Evolutionary conservation across 768 basidiomycete species (phyloP).

Genomic region (Filobasidium wieringae): DNA sequence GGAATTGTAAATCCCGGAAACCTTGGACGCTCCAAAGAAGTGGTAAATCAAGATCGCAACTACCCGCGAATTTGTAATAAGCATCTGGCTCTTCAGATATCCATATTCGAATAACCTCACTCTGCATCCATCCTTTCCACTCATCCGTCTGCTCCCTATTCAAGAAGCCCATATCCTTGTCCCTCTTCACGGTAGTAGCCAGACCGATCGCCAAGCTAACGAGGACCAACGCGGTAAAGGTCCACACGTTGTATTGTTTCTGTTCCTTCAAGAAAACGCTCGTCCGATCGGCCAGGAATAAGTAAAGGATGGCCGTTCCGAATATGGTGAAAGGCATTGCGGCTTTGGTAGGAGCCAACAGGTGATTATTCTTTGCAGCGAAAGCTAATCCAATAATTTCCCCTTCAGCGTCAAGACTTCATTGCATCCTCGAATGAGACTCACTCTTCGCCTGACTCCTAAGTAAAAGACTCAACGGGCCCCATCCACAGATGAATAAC

Average conservation of each 20-base stretch:
- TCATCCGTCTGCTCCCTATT: slow-evolving; percentile 90
- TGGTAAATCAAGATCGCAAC: slow-evolving; percentile 88
- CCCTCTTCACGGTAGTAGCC: slow-evolving; percentile 54
- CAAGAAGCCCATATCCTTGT: slow-evolving; percentile 76
- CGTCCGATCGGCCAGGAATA: slow-evolving; percentile 73
- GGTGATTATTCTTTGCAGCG: slow-evolving; percentile 4
- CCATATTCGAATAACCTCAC: slow-evolving; percentile 42
- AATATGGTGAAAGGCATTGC: slow-evolving; percentile 50
- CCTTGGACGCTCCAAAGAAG: slow-evolving; percentile 75
- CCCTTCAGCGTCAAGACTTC: background rate
- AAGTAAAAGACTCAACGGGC: slow-evolving; percentile 42
- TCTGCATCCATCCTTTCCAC: slow-evolving; percentile 99
- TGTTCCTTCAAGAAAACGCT: slow-evolving; percentile 79
- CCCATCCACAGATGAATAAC: slow-evolving; percentile 37
- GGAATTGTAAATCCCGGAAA: slow-evolving; percentile 86
- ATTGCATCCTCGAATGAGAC: background rate
- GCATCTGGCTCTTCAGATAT: background rate
- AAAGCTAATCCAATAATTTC: too few species aligned
- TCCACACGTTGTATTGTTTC: slow-evolving; percentile 63
- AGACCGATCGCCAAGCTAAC: slow-evolving; percentile 51
- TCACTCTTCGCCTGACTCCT: slow-evolving; percentile 6
- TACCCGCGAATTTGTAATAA: slow-evolving; percentile 28
- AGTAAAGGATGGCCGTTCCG: slow-evolving; percentile 54
- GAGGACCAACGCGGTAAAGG: slow-evolving; percentile 52
- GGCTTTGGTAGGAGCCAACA: slow-evolving; percentile 24